Evolutionary conservation across 2,329 filamentous ascomycete species (phyloP), one percentile per base, ranked within the genome.

Genomic region (Cadophora malorum): DNA sequence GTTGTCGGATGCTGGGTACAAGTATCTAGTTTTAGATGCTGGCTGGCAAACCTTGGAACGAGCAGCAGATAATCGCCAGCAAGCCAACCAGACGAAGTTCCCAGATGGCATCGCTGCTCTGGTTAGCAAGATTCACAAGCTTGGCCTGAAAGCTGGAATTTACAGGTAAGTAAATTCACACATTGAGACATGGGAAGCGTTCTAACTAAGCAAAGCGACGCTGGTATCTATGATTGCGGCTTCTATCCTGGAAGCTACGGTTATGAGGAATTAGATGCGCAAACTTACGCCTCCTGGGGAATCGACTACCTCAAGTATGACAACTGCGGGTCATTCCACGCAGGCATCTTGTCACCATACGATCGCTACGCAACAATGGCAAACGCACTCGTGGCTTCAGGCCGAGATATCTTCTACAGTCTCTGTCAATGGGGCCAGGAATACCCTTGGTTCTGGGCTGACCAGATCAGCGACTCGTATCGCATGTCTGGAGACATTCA

Each of bases 1-100:
- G 7, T 77, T 85, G 5, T 80, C 80, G 71, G 82, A 84, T 49
- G 80, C 80, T 10, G 86, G 86, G 16, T 45, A 45, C 41, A 45
- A 45, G 16, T 45, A 45, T 14, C 41, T 45, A 45, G 41, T 45
- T 12, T 14, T 45, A 12, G 41, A 45, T 14, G 41, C 41, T 16
- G 41, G 41, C 41, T 45, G 41, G 41, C 41, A 45, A 19, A 6
- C 41, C 16, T 45, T 19, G 16, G 12, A 45, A 45, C 41, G 12
- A 10, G 41, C 12, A 5, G 10, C 41, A 45, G 14, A 45, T 45
- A 45, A 45, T 45, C 41, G 41, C 41, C 41, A 45, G 41, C 41
- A 45, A 45, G 41, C 41, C 12, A 45, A 45, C 19, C 12, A 45
- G 41, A 45, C 41, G 19, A 45, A 45, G 16, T 45, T 45, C 41